These are phyloP conservation scores for Isoetes engelmannii DNA, from an alignment of 83 land plant genomes.

Conservation along the genomic window DNA sequence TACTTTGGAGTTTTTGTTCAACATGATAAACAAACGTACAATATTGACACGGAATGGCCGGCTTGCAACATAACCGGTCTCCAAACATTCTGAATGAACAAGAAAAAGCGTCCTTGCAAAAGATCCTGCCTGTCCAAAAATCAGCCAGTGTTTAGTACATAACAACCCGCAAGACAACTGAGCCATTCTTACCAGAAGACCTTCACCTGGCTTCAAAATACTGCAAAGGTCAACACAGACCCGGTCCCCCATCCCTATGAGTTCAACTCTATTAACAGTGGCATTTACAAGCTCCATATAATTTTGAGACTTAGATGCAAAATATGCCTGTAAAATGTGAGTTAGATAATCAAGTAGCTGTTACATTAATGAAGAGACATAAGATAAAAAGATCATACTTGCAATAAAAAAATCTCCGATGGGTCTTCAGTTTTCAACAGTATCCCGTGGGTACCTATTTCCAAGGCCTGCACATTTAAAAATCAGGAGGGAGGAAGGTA, in stretches of 20 bases:
- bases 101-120: constrained; percentile 89
- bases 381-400: not conserved
- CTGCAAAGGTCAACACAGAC: constrained; percentile 95
- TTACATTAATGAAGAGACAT: not conserved
- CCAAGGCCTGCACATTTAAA: constrained; percentile 51
- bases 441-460: constrained; percentile 74
- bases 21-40: constrained; percentile 37
- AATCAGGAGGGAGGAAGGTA: no score
- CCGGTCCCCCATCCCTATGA: constrained; percentile 84
- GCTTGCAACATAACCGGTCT: constrained; percentile 78
- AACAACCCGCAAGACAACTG: not conserved
- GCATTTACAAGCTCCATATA: constrained; percentile 41
- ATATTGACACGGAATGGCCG: constrained; percentile 95
- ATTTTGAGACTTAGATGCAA: constrained; percentile 45
- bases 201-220: constrained; percentile 88
- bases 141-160: not conserved
- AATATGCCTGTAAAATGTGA: constrained; percentile 42
- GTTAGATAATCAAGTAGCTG: not conserved
- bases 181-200: constrained; percentile 57
- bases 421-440: constrained; percentile 65
- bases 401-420: constrained; percentile 27
- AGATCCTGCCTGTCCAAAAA: constrained; percentile 64
- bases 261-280: constrained; percentile 44
- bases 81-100: constrained; percentile 89
- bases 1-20: not conserved